Percentiles rank a stretch among this genome's conserved stretches.
Conservation (phyloP, 495 filamentous ascomycete species). For the Articulospora tetracladia region DNA sequence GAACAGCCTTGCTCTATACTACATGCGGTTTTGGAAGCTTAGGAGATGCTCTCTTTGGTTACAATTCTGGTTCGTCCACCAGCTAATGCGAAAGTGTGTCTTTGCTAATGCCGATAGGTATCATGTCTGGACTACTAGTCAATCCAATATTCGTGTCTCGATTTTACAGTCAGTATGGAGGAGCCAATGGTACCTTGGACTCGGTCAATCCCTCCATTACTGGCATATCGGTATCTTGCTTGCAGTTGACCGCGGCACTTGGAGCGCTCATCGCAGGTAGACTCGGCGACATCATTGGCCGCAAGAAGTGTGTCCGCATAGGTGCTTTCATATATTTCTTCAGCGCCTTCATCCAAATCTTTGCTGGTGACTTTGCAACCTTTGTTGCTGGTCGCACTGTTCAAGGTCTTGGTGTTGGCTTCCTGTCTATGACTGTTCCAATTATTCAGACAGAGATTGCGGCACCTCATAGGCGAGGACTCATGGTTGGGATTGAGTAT, state of each 20-base stretch:
- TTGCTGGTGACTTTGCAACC: neutral
- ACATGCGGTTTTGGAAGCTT: neutral
- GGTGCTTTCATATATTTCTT: neutral
- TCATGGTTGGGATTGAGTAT: neutral
- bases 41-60: constrained; percentile 3
- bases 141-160: neutral
- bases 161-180: neutral
- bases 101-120: neutral
- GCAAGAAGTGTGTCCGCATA: neutral
- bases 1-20: neutral
- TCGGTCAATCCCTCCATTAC: neutral
- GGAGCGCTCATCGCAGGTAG: neutral
- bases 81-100: neutral
- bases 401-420: constrained; percentile 3
- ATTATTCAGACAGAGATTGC: constrained; percentile 1
- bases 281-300: neutral
- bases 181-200: neutral
- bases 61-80: neutral
- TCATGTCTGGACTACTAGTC: constrained; percentile 1
- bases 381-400: neutral
- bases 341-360: neutral
- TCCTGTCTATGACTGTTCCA: constrained; percentile 1
- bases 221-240: neutral
- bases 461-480: neutral
- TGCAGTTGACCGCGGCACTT: neutral